Evolutionary conservation across 2,329 filamentous ascomycete genomes (phyloP).

Genomic region (Phoma sp.): DNA sequence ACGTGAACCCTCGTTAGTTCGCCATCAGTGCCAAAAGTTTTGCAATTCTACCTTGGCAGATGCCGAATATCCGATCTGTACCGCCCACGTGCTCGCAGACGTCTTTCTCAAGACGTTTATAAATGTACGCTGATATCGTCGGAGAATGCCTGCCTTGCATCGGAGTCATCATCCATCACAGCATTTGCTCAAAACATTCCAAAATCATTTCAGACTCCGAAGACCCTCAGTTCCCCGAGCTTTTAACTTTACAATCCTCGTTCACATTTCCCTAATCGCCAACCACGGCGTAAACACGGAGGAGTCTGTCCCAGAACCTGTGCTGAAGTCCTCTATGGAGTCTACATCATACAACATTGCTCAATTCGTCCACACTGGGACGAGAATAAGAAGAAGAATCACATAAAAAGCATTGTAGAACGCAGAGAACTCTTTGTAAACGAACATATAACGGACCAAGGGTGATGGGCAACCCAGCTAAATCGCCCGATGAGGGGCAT

Average conservation of each 20-base stretch:
- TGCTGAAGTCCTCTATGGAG: slow-evolving; percentile 38
- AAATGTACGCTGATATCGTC: background rate
- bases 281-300: slow-evolving; percentile 35
- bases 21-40: background rate
- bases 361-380: slow-evolving; percentile 34
- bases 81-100: background rate
- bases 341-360: slow-evolving; percentile 23
- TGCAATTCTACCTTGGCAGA: slow-evolving; percentile 5
- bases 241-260: too few species aligned
- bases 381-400: slow-evolving; percentile 28
- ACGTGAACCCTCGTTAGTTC: background rate
- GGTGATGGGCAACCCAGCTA: slow-evolving; percentile 32
- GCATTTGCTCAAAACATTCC: too few species aligned
- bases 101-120: background rate
- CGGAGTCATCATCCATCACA: too few species aligned
- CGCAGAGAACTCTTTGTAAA: background rate
- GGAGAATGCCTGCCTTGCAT: too few species aligned
- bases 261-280: too few species aligned
- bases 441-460: background rate
- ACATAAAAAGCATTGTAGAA: slow-evolving; percentile 7
- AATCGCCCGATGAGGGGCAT: slow-evolving; percentile 33
- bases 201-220: too few species aligned
- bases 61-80: slow-evolving; percentile 6
- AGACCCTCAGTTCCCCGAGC: too few species aligned
- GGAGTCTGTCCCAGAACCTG: slow-evolving; percentile 39